Conservation (phyloP, 148 eudicot genomes). For the Rhododendron molle region DNA sequence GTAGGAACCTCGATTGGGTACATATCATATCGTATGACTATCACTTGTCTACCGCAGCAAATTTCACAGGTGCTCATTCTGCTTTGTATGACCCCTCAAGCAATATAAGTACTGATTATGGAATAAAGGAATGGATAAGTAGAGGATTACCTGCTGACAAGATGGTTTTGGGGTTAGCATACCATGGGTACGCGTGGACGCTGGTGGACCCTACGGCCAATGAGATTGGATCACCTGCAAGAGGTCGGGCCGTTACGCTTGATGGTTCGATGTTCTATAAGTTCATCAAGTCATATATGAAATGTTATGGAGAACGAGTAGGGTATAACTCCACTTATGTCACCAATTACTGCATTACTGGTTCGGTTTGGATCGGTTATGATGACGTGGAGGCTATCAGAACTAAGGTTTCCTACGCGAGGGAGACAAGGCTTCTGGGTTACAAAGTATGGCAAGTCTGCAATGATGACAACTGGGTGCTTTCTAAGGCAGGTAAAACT, state of each 20-base stretch:
- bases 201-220: constrained; percentile 21
- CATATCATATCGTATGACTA: constrained; percentile 25
- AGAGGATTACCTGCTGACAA: constrained; percentile 29
- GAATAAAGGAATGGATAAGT: constrained; percentile 30
- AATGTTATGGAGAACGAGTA: constrained; percentile 13
- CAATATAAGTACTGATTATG: constrained; percentile 29
- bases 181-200: constrained; percentile 38
- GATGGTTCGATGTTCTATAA: constrained; percentile 35
- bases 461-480: constrained; percentile 37
- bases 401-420: no score
- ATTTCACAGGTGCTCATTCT: constrained; percentile 30
- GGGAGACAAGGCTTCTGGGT: no score
- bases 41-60: constrained; percentile 19
- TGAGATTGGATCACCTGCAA: constrained; percentile 27
- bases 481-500: constrained; percentile 33
- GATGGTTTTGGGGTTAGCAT: constrained; percentile 32
- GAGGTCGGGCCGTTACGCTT: constrained; percentile 21
- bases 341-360: constrained; percentile 25
- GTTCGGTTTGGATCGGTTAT: no score
- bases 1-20: constrained; percentile 36
- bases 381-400: no score
- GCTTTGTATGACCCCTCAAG: constrained; percentile 40
- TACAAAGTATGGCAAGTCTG: constrained; percentile 33
- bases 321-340: constrained; percentile 33
- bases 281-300: constrained; percentile 14